Base-by-base conservation (phyloP, 2,329 filamentous ascomycete species). In the Neofusicoccum kwambonambiense region DNA sequence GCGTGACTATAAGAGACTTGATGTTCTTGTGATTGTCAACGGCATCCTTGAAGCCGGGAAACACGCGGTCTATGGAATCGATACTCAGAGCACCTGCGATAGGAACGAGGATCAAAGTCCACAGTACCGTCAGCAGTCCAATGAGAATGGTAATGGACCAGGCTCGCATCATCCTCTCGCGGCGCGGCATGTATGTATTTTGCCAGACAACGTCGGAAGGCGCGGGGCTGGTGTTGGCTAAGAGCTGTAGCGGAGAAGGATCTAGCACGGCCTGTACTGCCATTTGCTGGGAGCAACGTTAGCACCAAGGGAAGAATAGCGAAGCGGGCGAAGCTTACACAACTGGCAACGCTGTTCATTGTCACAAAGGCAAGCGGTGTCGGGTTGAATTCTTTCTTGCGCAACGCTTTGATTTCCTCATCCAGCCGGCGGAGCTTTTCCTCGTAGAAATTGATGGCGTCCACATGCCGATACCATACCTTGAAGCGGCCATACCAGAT, bases 381-480 rank as follows among this genome's bases (percentile, higher is more conserved):
- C 0, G 95, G 84, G 5, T 84, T 80, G 71, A 93, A 98, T 3
- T 90, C 85, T 75, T 91, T 91, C 71, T 87, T 87, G 34, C 95
- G 87, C 11, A 92, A 87, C 7, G 79, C 78, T 7, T 79, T 77
- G 58, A 99, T 92, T 69, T 88, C 84, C 56, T 91, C 90, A 69
- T 99, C 94, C 2, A 96, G 77, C 15, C 85, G 84, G 31, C 90
- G 88, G 41, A 99, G 84, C 74, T 90, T 90, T 76, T 97, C 92
- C 71, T 96, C 90, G 72, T 93, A 97, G 75, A 97, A 95, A 75
- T 98, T 91, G 70, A 99, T 95, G 1, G 93, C 93, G 75, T 99
- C 95, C 1, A 95, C 87, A 64, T 86, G 89, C 68, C 86, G 89
- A 71, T 84, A 90, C 62, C 87, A 87, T 45, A 97, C 73, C 17